Conservation (phyloP, 495 filamentous ascomycete genomes). For the Podospora pseudoanserina region DNA sequence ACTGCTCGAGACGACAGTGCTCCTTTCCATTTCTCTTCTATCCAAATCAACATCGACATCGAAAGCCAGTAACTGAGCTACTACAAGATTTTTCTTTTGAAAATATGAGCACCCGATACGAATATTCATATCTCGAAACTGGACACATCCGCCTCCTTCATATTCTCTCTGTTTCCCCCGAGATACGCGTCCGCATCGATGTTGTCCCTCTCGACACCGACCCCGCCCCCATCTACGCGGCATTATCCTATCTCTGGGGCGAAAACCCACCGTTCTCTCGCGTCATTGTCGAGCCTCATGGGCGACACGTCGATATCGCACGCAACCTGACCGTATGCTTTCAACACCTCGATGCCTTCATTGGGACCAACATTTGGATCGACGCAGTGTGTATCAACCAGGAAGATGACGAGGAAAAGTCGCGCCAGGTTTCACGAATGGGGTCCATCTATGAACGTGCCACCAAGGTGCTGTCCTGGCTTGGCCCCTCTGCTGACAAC, state of each 20-base stretch:
- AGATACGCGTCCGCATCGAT: conserved; percentile 5
- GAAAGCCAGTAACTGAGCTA: neutral
- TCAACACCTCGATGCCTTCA: neutral
- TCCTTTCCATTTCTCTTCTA: neutral
- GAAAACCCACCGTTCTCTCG: neutral
- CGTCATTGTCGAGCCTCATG: neutral
- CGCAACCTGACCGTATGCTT: neutral
- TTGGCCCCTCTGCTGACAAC: neutral
- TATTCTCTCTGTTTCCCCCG: conserved; percentile 7
- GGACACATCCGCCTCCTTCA: conserved; percentile 9
- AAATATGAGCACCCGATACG: conserved; percentile 1
- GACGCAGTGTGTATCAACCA: neutral
- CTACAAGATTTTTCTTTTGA: neutral
- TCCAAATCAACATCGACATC: neutral
- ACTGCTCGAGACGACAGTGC: neutral
- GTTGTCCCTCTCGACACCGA: conserved; percentile 8
- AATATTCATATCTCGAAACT: neutral
- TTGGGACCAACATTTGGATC: neutral
- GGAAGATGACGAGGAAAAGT: neutral
- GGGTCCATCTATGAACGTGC: neutral
- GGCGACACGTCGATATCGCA: neutral
- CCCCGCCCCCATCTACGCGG: conserved; percentile 1
- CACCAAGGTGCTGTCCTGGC: neutral
- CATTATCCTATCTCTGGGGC: conserved; percentile 12
- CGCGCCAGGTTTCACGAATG: neutral